Base-by-base conservation (phyloP, 306 rosid species). In the Mucuna pruriens region DNA sequence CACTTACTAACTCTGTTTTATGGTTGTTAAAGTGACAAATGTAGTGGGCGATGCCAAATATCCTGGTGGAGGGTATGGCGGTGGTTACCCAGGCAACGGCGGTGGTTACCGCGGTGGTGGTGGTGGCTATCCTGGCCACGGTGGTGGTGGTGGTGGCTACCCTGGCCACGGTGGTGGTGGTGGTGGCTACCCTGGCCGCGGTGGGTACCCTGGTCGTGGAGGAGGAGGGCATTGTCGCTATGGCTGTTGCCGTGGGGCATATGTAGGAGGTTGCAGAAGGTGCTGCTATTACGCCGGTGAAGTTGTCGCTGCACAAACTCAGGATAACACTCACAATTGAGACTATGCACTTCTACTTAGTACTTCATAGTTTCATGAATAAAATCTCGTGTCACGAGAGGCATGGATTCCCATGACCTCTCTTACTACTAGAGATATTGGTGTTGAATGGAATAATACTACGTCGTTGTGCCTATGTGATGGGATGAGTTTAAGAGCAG, bases 281-380 rank as follows among this genome's bases (percentile, higher is more conserved):
- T 89, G 97, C 80, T 89, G 97, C 82, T 60, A 60, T 72, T 76
- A 86, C 11, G 80, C 90, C 4, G 88, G 83, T 61, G 89, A 90
- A 86, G 88, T 74, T 73, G 87, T 74, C 39, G 77, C 48, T 57
- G 85, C 83, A n/a, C 33, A 80, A 73, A 57, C 86, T 29, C 55
- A 82, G 57, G 70, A 34, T 33, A 54, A 75, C 4, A 39, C 75
- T 74, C 85, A 71, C 54, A 71, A 75, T 61, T 83, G 26, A 82
- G 17, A 39, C 22, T 11, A 22, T 22, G 36, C 40, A 39, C 16
- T 26, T 33, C 51, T 22, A 39, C 23, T 39, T 1, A 9, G 10
- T 40, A 40, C 36, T 38, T 38, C 0, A 8, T 23, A 63, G 2
- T 66, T 66, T 68, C 9, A 40, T 68, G 7, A 68, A 68, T 68